phyloP scores from a whole-genome alignment of 768 basidiomycete genomes.

The Rhizopogon vinicolor region DNA sequence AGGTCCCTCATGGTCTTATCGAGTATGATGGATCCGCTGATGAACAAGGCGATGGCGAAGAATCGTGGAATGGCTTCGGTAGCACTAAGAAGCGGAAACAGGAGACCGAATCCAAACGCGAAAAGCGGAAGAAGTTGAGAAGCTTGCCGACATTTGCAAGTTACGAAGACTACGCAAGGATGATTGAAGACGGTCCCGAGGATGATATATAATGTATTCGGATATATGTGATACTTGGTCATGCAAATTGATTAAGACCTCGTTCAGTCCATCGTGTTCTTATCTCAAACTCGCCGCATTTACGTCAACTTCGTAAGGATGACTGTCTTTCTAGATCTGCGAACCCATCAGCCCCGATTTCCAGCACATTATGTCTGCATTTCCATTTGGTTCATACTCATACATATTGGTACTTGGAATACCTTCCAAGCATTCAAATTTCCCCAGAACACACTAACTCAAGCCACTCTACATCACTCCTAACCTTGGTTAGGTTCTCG shows the following conservation, averaged over 20 bases:
- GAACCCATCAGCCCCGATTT: too few species aligned
- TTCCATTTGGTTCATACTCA: too few species aligned
- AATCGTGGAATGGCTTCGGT: slow-evolving; percentile 50
- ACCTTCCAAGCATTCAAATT: slow-evolving; percentile 13
- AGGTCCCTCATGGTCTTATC: slow-evolving; percentile 52
- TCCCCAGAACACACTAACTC: slow-evolving; percentile 78
- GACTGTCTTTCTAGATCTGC: too few species aligned
- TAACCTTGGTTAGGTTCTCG: slow-evolving; percentile 84
- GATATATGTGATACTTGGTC: background rate
- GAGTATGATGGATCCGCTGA: slow-evolving; percentile 55
- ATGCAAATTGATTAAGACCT: background rate
- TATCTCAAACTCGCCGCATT: too few species aligned
- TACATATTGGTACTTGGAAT: too few species aligned
- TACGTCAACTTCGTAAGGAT: too few species aligned
- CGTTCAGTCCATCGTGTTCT: too few species aligned
- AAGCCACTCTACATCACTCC: slow-evolving; percentile 77
- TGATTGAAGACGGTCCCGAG: slow-evolving; percentile 64
- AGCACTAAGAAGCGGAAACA: slow-evolving; percentile 39
- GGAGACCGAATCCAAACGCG: slow-evolving; percentile 29
- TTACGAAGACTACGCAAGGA: slow-evolving; percentile 80
- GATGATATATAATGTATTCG: slow-evolving; percentile 16
- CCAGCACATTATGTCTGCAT: too few species aligned
- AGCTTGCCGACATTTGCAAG: slow-evolving; percentile 78
- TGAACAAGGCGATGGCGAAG: slow-evolving; percentile 36
- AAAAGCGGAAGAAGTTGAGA: slow-evolving; percentile 63